phyloP scores from a whole-genome alignment of 305 asterid species.

The Rubia tinctorum region DNA sequence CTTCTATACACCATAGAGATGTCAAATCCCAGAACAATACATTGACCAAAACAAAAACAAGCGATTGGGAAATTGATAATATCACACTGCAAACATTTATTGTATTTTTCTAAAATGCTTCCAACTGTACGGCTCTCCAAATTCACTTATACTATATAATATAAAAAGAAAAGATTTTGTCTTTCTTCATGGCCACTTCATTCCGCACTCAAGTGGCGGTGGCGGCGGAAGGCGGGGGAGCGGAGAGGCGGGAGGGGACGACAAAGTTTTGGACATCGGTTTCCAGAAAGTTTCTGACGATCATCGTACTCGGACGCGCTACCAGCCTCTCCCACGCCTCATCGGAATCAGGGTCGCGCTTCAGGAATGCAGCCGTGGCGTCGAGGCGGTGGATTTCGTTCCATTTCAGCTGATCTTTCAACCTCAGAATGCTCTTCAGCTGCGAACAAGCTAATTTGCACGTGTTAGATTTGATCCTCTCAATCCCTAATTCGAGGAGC shows the following conservation, averaged over 20 bases:
- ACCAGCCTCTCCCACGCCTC: slow-evolving; percentile 64
- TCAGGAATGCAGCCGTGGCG: slow-evolving; percentile 65
- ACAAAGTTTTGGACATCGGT: slow-evolving; percentile 21
- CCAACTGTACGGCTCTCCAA: slow-evolving; percentile 37
- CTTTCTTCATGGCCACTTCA: too few relatives aligned
- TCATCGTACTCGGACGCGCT: slow-evolving; percentile 41
- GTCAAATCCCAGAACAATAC: slow-evolving; percentile 55
- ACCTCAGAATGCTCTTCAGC: slow-evolving; percentile 42
- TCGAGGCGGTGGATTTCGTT: slow-evolving; percentile 41
- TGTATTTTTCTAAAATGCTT: slow-evolving; percentile 19
- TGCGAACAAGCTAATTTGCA: slow-evolving; percentile 48
- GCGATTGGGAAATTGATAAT: background rate
- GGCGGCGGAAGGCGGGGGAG: slow-evolving; percentile 22
- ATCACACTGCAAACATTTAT: background rate
- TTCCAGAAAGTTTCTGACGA: slow-evolving; percentile 40
- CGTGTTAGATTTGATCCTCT: slow-evolving; percentile 49
- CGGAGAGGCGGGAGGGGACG: slow-evolving; percentile 19
- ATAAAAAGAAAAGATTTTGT: background rate
- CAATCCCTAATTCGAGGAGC: slow-evolving; percentile 38
- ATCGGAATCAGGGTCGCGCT: slow-evolving; percentile 30
- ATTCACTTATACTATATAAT: slow-evolving; percentile 18
- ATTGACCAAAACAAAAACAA: too few relatives aligned
- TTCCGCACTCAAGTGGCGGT: slow-evolving; percentile 19
- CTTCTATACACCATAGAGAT: slow-evolving; percentile 11
- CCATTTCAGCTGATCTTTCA: slow-evolving; percentile 45